These are phyloP conservation scores for Coemansia sp. DNA, from an alignment of 192 early-diverging fungal genomes.

Conservation along the genomic window DNA sequence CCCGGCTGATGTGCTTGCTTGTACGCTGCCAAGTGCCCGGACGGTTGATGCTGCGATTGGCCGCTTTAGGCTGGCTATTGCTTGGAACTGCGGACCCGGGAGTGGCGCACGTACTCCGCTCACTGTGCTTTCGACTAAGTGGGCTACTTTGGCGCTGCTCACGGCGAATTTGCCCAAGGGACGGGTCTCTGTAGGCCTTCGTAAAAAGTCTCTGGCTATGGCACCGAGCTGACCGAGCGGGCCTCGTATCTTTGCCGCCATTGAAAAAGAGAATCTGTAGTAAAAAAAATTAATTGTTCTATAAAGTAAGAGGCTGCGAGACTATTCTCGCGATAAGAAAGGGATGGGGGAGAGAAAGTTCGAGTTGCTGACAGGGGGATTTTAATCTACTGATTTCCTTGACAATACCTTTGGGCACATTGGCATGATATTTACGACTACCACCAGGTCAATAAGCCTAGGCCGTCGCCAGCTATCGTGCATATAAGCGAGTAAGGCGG, in stretches of 20 bases:
- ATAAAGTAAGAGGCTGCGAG: neutral
- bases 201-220: slow-evolving; percentile 24
- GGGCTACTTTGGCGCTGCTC: slow-evolving; percentile 38
- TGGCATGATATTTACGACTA: neutral
- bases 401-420: neutral
- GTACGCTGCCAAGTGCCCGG: neutral
- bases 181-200: slow-evolving; percentile 28
- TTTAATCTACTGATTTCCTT: neutral
- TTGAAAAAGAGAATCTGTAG: neutral
- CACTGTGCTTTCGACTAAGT: slow-evolving; percentile 35
- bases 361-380: neutral
- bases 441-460: slow-evolving; percentile 76
- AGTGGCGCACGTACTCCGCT: slow-evolving; percentile 38
- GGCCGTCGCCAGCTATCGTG: slow-evolving; percentile 66
- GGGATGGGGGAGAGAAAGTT: neutral
- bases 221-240: slow-evolving; percentile 38
- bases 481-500: slow-evolving; percentile 49
- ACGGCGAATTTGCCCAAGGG: slow-evolving; percentile 45
- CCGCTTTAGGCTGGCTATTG: slow-evolving; percentile 20
- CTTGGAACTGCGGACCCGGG: slow-evolving; percentile 25
- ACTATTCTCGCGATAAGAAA: neutral
- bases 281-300: neutral
- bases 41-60: slow-evolving; percentile 29
- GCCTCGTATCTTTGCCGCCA: slow-evolving; percentile 37
- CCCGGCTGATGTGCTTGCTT: neutral